Conservation (phyloP, 192 early-diverging fungal species). For the Backusella luteola region DNA sequence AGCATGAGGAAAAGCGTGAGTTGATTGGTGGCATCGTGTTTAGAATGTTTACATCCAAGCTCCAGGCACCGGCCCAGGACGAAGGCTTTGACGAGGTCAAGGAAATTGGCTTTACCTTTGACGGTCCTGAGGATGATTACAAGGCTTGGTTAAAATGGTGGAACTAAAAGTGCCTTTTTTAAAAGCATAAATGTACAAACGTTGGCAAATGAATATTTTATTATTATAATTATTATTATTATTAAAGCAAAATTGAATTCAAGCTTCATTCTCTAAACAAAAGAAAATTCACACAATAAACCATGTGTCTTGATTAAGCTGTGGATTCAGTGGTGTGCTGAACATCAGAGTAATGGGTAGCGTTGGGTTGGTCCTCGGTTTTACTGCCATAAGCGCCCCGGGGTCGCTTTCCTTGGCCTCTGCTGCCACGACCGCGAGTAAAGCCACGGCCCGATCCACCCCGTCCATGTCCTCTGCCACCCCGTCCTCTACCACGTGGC, state of each 20-base stretch:
- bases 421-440: neutral
- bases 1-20: neutral
- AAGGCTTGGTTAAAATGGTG: slow-evolving; percentile 54
- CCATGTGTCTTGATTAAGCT: neutral
- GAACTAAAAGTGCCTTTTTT: slow-evolving; percentile 24
- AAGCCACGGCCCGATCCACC: neutral
- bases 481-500: slow-evolving; percentile 2
- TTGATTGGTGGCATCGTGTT: slow-evolving; percentile 58
- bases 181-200: too few species aligned
- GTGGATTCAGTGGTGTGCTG: neutral
- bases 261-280: neutral
- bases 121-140: slow-evolving; percentile 48
- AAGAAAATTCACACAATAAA: neutral
- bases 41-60: slow-evolving; percentile 42
- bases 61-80: slow-evolving; percentile 40
- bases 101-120: slow-evolving; percentile 54
- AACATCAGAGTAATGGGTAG: neutral
- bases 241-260: neutral
- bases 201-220: too few species aligned
- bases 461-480: neutral
- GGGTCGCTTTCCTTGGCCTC: neutral
- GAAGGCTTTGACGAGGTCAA: slow-evolving; percentile 66
- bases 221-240: neutral
- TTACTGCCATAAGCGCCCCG: neutral
- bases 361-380: neutral